Evolutionary conservation across 495 filamentous ascomycete genomes (phyloP), one percentile per base, ranked within the genome.

Genomic region (Penicillium taxi): DNA sequence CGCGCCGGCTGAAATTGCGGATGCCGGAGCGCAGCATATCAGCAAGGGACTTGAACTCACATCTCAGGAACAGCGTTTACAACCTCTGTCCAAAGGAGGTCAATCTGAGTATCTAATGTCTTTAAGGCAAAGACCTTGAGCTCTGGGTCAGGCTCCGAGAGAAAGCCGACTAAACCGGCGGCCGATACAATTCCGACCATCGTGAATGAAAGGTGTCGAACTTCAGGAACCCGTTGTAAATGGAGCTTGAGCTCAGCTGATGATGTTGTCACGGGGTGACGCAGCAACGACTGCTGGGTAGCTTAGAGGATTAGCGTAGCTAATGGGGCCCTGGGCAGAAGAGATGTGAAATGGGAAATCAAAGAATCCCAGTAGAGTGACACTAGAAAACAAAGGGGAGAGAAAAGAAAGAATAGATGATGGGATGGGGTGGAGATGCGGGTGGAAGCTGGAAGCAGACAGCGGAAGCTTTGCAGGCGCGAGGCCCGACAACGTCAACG

Each of bases 141-240:
- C 68, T 91, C 84, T 15, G 80, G 73, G 64, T 96, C 91, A 33
- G 90, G 84, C 58, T 99, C 93, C 45, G 87, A 82, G 30, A 99
- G 77, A 61, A 96, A 94, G 61, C 88, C 90, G 54, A 99, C 79
- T 26, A 99, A 79, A 55, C 93, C 93, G 39, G 84, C 84, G 42
- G 90, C 93, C 37, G 93, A 95, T 50, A 86, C 85, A 52, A 99
- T 72, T 58, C 84, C 88, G 57, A 90, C 85, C 91, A 99, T 99
- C 14, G 55, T 70, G 52, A 37, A 32, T 39, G 36, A 44, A 15
- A 29, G 18, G 37, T 22, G 32, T 44, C 39, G 22, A 31, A 17
- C 17, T 24, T n/a, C n/a, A n/a, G n/a, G n/a, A n/a, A n/a, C n/a
- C n/a, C n/a, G 40, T 39, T 16, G 21, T 41, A 32, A 35, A 47